Evolutionary conservation across 352 stramenopile species (phyloP), one percentile per base, ranked within the genome.

Genomic region (Globisporangium iwayamae): DNA sequence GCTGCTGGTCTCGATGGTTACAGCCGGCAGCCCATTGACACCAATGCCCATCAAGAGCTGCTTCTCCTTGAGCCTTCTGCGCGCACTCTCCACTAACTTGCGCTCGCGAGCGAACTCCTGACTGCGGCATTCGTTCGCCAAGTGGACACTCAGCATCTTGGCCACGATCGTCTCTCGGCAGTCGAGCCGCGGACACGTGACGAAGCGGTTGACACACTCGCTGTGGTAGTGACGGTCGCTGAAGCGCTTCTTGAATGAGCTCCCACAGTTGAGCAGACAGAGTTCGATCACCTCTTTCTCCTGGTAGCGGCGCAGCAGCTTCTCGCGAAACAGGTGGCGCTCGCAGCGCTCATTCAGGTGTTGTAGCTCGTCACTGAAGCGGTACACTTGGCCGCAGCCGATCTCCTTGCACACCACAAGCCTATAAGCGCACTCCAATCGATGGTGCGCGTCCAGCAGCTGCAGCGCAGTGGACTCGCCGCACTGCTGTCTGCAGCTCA

Each of bases 111-210:
- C 64, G 22, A 81, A 68, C 6, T 48, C 64, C 3, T 45, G 38
- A 36, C 76, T 89, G 3, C 53, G 63, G 57, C 82, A 91, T 0
- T 89, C 77, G 4, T 25, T 14, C 11, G 53, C 36, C 22, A 90
- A 38, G 43, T 91, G 82, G 11, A 25, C 62, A 0, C n/a, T 22
- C 43, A 87, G 38, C 32, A 34, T 62, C 45, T 81, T 74, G 10
- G 76, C 78, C 2, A 85, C 51, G n/a, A 91, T 72, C 1, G 80
- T 86, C 57, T 81, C 69, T 4, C 63, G 61, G 45, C 82, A 90
- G 56, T 89, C 78, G 3, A 28, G 46, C 25, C 77, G 73, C 6
- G 76, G 76, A 72, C 82, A 91, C 2, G 38, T 61, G 9, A 77
- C 62, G 4, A 91, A 71, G 13, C 82, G 75, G 25, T 86, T 75